Percentiles rank a stretch among this genome's conserved stretches.
phyloP scores from a whole-genome alignment of 345 rosid genomes.

The Eucalyptus regnans region DNA sequence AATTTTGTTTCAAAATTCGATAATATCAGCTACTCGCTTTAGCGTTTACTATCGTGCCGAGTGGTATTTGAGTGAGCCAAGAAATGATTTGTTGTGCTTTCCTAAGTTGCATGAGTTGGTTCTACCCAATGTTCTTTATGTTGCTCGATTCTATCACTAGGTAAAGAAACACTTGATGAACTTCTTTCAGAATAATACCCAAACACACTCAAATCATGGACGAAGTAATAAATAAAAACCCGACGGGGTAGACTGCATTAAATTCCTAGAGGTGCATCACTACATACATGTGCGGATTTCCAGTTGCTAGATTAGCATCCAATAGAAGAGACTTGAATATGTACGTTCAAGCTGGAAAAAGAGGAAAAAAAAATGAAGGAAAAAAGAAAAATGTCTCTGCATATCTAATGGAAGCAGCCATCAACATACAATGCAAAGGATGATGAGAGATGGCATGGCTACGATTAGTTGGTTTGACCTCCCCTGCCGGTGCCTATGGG shows the following conservation, averaged over 20 bases:
- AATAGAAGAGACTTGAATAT: background rate
- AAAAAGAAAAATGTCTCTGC: background rate
- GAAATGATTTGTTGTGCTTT: background rate
- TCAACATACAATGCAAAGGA: background rate
- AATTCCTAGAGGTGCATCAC: background rate
- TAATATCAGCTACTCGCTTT: background rate
- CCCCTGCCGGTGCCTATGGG: background rate
- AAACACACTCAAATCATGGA: background rate
- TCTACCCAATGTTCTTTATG: background rate
- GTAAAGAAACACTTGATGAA: background rate
- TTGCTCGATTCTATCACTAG: background rate
- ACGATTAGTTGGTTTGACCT: background rate
- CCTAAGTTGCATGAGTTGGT: background rate
- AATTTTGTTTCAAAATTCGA: background rate
- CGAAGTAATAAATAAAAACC: background rate
- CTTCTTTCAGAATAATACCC: background rate
- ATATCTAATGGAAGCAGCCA: background rate
- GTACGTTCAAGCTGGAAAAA: background rate
- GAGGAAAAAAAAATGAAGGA: no score
- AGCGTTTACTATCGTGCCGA: background rate
- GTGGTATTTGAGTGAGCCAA: background rate
- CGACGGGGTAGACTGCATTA: background rate
- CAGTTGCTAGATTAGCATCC: background rate
- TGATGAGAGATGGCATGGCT: background rate
- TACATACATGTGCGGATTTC: background rate